These are phyloP conservation scores for Globisporangium barbulae DNA, from an alignment of 352 stramenopile species.

Conservation along the genomic window DNA sequence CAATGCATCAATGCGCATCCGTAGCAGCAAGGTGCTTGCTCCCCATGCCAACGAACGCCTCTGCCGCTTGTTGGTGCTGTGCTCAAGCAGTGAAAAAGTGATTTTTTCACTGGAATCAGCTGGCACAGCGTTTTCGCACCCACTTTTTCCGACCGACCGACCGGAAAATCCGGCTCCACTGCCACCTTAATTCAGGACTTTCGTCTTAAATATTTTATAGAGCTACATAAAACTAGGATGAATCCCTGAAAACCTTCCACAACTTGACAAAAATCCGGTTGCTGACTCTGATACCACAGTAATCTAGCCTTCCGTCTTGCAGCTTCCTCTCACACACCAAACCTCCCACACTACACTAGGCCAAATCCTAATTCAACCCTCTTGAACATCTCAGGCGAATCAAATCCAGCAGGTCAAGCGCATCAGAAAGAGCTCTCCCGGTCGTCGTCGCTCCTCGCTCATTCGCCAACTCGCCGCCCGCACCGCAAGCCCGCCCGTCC, in stretches of 20 bases:
- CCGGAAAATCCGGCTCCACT: slow-evolving; percentile 1
- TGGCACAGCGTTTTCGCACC: neutral
- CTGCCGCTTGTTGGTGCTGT: no score
- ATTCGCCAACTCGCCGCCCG: slow-evolving; percentile 1
- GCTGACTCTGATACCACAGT: neutral
- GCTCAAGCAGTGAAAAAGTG: neutral
- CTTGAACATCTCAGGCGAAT: slow-evolving; percentile 3
- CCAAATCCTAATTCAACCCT: no score
- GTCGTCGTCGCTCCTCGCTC: neutral
- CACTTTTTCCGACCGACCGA: neutral
- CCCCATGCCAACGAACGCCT: no score
- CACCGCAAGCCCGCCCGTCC: neutral
- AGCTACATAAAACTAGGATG: no score
- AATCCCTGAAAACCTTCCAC: no score
- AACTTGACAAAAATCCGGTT: neutral
- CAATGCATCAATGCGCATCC: no score
- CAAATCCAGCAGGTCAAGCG: slow-evolving; percentile 1
- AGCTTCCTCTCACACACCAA: neutral
- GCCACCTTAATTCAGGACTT: neutral
- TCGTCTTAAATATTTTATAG: no score
- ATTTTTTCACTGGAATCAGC: neutral
- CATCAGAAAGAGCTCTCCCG: neutral
- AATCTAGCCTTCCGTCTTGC: neutral
- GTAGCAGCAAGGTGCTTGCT: no score
- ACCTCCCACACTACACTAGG: no score